Evolutionary conservation across 768 basidiomycete genomes (phyloP).

Genomic region (Kwoniella shandongensis): DNA sequence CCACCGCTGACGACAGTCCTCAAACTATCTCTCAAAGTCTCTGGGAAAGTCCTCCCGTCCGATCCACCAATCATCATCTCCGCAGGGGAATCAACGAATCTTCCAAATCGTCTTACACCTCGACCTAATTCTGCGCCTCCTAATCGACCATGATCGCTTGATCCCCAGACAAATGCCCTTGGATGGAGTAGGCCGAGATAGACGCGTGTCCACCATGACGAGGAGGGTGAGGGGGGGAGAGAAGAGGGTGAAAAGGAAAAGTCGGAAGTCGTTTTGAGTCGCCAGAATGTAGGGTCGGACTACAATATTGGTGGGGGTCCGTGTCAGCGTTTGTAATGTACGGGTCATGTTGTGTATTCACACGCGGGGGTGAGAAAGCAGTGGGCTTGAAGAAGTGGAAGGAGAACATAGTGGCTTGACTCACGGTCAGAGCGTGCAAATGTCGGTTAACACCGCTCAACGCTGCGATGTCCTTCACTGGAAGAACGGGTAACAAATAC

Average conservation of each 20-base stretch:
- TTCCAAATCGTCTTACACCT: conserved; percentile 7
- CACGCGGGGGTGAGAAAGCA: too few species aligned
- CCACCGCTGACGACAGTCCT: background rate
- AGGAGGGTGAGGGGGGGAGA: conserved; percentile 14
- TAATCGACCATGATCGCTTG: conserved; percentile 32
- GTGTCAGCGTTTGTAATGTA: too few species aligned
- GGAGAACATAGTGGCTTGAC: conserved; percentile 5
- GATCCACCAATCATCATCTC: conserved; percentile 19
- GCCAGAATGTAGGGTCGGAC: conserved; percentile 46
- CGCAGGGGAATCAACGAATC: conserved; percentile 27
- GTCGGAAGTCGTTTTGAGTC: conserved; percentile 28
- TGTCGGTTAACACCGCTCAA: conserved; percentile 66
- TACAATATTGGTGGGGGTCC: conserved; percentile 1
- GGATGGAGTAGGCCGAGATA: conserved; percentile 25
- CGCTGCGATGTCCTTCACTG: conserved; percentile 61
- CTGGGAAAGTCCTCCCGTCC: conserved; percentile 9
- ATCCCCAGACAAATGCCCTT: conserved; percentile 47
- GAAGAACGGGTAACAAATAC: conserved; percentile 60
- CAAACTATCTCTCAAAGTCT: conserved; percentile 19
- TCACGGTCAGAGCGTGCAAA: conserved; percentile 58
- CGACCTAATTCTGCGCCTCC: conserved; percentile 15
- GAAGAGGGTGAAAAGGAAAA: conserved; percentile 30
- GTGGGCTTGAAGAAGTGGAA: background rate
- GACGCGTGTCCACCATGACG: conserved; percentile 25
- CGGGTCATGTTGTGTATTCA: background rate